Evolutionary conservation across 106 monocot species (phyloP), one percentile per base, ranked within the genome.

Genomic region (Cymbidium sinense): DNA sequence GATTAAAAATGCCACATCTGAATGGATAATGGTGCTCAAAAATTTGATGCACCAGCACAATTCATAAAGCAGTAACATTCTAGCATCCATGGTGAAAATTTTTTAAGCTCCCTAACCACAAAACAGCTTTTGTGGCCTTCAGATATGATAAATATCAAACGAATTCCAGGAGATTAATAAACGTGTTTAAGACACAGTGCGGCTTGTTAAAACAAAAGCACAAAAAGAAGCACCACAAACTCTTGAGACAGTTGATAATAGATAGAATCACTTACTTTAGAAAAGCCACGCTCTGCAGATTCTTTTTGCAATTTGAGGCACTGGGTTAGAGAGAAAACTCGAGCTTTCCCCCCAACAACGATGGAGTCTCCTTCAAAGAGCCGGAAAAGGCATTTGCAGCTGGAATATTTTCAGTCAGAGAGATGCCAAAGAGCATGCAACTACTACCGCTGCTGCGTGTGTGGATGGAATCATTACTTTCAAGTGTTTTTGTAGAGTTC

Each of bases 351-450:
- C 82, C 84, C 29, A 58, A 36, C 3, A 71, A n/a, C 15, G 82
- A 54, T 31, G 73, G 81, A 34, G n/a, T n/a, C n/a, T 70, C 23
- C 2, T 50, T 34, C 18, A 70, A 33, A 47, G 76, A 33, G 25
- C 43, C 70, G 21, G 43, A 80, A 33, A 78, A 76, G 23, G 41
- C 41, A 74, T 82, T 81, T 25, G 79, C 34, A 67, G 65, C 74
- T 0, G 81, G 62, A 34, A 83, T 82, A 73, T 75, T 84, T 47
- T 84, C 84, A 29, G 83, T 95, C 39, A 98, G 88, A 54, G 87
- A 55, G 77, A 93, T 91, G 35, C 96, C 96, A 79, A 98, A 98
- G 77, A 98, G 84, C 54, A 77, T 91, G 80, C 91, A 94, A 36
- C 84, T 76, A 54, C 43, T 50, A 33, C 34, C 70, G 34, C 12